Conservation (phyloP, 768 basidiomycete species). For the Auricularia sp. region DNA sequence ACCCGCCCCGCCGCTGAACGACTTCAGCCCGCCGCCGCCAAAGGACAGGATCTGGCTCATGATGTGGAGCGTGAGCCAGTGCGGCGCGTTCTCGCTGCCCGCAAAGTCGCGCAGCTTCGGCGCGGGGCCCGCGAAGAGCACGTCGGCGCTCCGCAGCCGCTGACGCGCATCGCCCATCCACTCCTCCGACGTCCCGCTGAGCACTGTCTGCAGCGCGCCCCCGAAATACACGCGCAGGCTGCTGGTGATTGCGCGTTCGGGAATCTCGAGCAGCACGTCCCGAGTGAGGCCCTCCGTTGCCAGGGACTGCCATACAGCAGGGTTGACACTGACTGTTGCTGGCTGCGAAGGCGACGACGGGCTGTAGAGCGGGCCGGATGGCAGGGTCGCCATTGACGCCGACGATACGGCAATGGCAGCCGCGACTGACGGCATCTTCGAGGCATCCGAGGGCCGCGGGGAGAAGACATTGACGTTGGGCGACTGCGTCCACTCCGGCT, state of each 20-base stretch:
- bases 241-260: slow-evolving; percentile 48
- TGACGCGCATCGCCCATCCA: slow-evolving; percentile 9
- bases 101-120: slow-evolving; percentile 32
- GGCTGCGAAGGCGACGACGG: too few species aligned
- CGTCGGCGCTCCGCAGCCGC: neutral
- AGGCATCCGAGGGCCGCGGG: slow-evolving; percentile 38
- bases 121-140: neutral
- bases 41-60: slow-evolving; percentile 57
- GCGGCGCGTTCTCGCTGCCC: slow-evolving; percentile 60
- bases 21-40: slow-evolving; percentile 16
- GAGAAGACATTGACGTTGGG: slow-evolving; percentile 44
- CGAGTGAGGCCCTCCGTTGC: slow-evolving; percentile 59
- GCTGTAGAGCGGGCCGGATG: neutral
- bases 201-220: slow-evolving; percentile 32
- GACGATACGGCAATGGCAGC: slow-evolving; percentile 30
- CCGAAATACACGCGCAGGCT: slow-evolving; percentile 59
- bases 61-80: slow-evolving; percentile 73
- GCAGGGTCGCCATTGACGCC: neutral
- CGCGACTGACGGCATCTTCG: slow-evolving; percentile 33
- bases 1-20: slow-evolving; percentile 12
- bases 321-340: neutral
- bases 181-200: slow-evolving; percentile 38
- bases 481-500: slow-evolving; percentile 18
- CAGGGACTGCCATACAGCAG: slow-evolving; percentile 39
- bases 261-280: slow-evolving; percentile 54